Conservation (phyloP, 2,329 filamentous ascomycete genomes). For the Diaporthe vaccinii region DNA sequence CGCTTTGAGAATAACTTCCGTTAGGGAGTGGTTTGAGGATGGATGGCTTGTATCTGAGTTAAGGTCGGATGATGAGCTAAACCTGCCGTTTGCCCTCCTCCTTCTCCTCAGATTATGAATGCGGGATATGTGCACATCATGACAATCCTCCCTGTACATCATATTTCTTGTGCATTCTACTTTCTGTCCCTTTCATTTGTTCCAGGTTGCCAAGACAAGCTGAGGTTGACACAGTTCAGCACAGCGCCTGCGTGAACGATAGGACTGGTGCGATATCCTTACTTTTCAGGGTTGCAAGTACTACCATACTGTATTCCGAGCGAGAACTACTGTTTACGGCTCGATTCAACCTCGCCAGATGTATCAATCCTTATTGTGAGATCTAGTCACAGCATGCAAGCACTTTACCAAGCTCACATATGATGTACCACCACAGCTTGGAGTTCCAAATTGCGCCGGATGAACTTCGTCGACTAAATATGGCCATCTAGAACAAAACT, state of each 20-base stretch:
- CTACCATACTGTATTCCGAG: background rate
- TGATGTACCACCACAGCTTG: no score
- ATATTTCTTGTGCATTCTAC: background rate
- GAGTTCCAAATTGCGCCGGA: background rate
- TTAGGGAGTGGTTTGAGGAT: background rate
- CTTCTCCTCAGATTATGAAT: background rate
- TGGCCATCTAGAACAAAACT: background rate
- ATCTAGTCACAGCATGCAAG: background rate
- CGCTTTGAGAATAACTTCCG: slow-evolving; percentile 44
- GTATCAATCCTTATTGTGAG: no score
- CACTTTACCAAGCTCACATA: background rate
- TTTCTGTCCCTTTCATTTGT: background rate
- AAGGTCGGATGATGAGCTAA: background rate
- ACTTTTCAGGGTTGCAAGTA: background rate
- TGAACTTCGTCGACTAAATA: no score
- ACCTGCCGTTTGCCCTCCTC: background rate
- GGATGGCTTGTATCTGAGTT: background rate
- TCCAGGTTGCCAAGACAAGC: background rate
- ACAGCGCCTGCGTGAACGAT: background rate
- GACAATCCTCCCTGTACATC: background rate
- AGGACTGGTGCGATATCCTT: background rate
- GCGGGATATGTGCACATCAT: background rate
- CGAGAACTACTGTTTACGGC: background rate
- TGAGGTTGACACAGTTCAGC: background rate
- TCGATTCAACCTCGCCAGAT: no score